phyloP scores from a whole-genome alignment of 805 yeast genomes.

The Zygosaccharomyces rouxii region DNA sequence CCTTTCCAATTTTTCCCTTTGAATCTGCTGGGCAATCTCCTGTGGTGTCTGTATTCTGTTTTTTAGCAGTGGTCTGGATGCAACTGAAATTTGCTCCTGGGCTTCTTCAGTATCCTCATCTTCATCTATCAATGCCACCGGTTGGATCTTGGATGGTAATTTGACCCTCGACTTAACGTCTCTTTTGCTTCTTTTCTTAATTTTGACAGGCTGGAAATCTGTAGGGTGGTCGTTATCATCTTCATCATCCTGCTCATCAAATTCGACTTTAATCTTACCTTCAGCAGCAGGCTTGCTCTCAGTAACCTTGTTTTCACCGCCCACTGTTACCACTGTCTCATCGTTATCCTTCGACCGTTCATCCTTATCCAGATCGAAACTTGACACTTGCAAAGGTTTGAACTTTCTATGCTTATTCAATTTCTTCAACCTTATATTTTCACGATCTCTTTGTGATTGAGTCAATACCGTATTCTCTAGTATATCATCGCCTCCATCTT shows the following conservation, averaged over 20 bases:
- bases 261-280: slow-evolving; percentile 22
- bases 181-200: slow-evolving; percentile 38
- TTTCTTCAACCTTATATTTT: slow-evolving; percentile 31
- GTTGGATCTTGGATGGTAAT: slow-evolving; percentile 29
- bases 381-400: slow-evolving; percentile 20
- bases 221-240: slow-evolving; percentile 24
- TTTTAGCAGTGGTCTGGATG: slow-evolving; percentile 20
- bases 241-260: slow-evolving; percentile 19
- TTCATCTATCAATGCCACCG: slow-evolving; percentile 34
- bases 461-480: slow-evolving; percentile 27
- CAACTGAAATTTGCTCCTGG: background rate
- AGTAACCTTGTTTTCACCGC: slow-evolving; percentile 12
- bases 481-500: slow-evolving; percentile 32
- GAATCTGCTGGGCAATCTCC: slow-evolving; percentile 39
- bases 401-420: slow-evolving; percentile 36
- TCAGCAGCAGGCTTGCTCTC: background rate
- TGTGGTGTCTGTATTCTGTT: slow-evolving; percentile 10
- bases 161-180: slow-evolving; percentile 30
- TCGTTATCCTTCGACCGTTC: slow-evolving; percentile 23
- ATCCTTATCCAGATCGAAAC: slow-evolving; percentile 22
- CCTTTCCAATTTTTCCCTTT: slow-evolving; percentile 26
- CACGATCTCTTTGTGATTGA: slow-evolving; percentile 30
- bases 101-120: slow-evolving; percentile 37
- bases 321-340: slow-evolving; percentile 18
- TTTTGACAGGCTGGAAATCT: slow-evolving; percentile 38